phyloP scores from a whole-genome alignment of 768 basidiomycete genomes.

The Hypholoma fasciculare region DNA sequence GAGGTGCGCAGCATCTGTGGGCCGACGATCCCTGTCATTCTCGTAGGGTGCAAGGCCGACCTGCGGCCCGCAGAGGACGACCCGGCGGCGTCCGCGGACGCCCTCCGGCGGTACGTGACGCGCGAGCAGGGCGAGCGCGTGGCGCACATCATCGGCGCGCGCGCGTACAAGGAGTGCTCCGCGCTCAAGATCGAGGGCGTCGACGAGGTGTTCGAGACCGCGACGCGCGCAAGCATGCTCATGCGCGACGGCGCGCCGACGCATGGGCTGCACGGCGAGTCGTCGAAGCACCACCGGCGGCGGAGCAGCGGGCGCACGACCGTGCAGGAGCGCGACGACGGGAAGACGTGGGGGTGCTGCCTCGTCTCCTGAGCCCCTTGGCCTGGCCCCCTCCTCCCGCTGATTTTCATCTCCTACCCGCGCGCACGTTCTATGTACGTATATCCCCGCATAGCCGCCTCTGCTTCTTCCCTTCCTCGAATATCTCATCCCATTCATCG shows the following conservation, averaged over 20 bases:
- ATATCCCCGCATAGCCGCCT: constrained; percentile 13
- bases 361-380: constrained; percentile 57
- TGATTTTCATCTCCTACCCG: constrained; percentile 4
- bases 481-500: constrained; percentile 8
- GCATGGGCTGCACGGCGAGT: constrained; percentile 36
- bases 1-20: constrained; percentile 98
- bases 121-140: constrained; percentile 80
- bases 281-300: constrained; percentile 49
- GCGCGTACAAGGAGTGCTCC: constrained; percentile 93
- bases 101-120: constrained; percentile 60
- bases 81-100: constrained; percentile 41
- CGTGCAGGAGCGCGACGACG: constrained; percentile 43
- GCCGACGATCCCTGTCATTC: constrained; percentile 85
- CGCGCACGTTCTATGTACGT: neutral
- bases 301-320: constrained; percentile 49
- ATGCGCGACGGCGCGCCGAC: constrained; percentile 82
- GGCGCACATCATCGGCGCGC: constrained; percentile 83
- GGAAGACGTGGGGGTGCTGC: constrained; percentile 68
- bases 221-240: constrained; percentile 94
- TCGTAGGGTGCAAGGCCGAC: constrained; percentile 97
- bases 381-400: neutral
- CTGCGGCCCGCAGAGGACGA: constrained; percentile 63
- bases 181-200: constrained; percentile 90
- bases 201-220: constrained; percentile 97
- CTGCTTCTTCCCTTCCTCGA: constrained; percentile 2